phyloP scores from a whole-genome alignment of 257 asterid species.

The Cordia subcordata region DNA sequence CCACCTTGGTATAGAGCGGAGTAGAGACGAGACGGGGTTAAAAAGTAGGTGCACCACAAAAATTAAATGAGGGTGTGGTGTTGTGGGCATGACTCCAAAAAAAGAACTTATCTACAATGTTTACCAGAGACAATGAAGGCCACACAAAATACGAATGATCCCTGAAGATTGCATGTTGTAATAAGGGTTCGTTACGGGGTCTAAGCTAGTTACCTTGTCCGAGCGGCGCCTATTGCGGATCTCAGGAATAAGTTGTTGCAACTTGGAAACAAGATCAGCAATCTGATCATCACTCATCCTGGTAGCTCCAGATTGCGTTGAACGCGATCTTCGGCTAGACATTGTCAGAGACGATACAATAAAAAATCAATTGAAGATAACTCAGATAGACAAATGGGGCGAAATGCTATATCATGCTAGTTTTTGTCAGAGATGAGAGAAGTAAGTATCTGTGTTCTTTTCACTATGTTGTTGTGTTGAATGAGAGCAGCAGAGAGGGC shows the following conservation, averaged over 20 bases:
- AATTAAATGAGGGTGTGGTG: too few species aligned
- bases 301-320: conserved; percentile 59
- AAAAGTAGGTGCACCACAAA: too few species aligned
- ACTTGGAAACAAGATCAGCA: conserved; percentile 68
- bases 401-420: background rate
- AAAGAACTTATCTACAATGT: conserved; percentile 26
- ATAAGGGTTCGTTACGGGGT: too few species aligned
- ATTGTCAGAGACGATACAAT: conserved; percentile 33
- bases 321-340: conserved; percentile 92
- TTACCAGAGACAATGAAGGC: conserved; percentile 16
- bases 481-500: background rate
- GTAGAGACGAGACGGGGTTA: too few species aligned
- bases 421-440: conserved; percentile 1
- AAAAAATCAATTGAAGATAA: background rate
- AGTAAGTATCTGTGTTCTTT: background rate
- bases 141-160: conserved; percentile 24
- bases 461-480: conserved; percentile 1
- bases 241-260: conserved; percentile 89
- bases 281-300: conserved; percentile 84
- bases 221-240: conserved; percentile 70
- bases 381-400: background rate
- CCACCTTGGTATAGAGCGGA: too few species aligned
- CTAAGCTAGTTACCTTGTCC: conserved; percentile 49
- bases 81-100: background rate
- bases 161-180: background rate